Conservation (phyloP, 2,329 filamentous ascomycete species). For the Davidsoniella australis region DNA sequence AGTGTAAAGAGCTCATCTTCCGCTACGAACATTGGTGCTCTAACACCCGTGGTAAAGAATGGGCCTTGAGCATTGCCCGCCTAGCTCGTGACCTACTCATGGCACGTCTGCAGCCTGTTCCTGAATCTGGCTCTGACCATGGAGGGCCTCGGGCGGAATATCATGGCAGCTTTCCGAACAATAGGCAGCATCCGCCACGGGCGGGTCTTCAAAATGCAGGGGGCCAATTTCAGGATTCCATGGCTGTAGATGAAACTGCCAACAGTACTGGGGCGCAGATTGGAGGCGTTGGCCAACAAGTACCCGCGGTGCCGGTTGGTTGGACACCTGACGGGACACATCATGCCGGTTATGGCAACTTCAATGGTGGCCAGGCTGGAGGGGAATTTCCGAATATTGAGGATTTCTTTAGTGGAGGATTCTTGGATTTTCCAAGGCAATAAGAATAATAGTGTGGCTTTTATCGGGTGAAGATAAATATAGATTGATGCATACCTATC, state of each 20-base stretch:
- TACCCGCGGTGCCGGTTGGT: not conserved
- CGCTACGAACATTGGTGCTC: conserved; percentile 11
- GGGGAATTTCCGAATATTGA: conserved; percentile 12
- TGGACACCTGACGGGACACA: not conserved
- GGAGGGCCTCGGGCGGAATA: conserved; percentile 2
- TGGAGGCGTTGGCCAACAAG: not conserved
- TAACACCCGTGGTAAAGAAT: conserved; percentile 11
- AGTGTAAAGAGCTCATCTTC: conserved; percentile 9
- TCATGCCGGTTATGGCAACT: not conserved
- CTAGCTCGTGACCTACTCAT: conserved; percentile 11
- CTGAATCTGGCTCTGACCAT: not conserved
- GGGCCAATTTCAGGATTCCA: not conserved
- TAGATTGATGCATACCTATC: not conserved
- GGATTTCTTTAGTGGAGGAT: conserved; percentile 12
- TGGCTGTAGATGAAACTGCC: conserved; percentile 8
- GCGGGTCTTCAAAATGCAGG: not conserved
- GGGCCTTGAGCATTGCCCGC: conserved; percentile 10
- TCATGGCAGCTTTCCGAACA: conserved; percentile 1
- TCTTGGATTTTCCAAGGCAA: conserved; percentile 10
- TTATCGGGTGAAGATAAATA: no score
- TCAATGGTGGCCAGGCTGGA: not conserved
- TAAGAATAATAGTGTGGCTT: no score
- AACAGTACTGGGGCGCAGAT: not conserved
- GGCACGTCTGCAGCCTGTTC: conserved; percentile 2
- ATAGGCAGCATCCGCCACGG: conserved; percentile 2